A percentile compares a stretch with the other conserved stretches of the same genome.
Conservation (phyloP, 1,284 basidiomycete species). For the Somion occarium region DNA sequence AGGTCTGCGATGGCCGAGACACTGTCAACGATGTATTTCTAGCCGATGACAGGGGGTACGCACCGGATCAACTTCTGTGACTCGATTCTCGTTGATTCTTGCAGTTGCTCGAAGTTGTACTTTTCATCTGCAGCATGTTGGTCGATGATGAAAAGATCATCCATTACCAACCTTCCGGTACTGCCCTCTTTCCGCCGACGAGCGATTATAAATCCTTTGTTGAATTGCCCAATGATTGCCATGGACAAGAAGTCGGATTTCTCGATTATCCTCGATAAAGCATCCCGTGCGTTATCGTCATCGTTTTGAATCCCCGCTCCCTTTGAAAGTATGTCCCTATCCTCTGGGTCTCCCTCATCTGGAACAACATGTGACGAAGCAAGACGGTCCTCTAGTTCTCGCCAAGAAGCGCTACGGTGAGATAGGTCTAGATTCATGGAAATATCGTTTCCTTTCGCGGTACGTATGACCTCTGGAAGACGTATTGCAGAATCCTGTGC, state of each 20-base stretch:
- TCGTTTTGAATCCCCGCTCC: conserved; percentile 63
- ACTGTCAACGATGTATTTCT: neutral
- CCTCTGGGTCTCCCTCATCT: conserved; percentile 25
- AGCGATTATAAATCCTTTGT: conserved; percentile 91
- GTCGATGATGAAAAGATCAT: conserved; percentile 94
- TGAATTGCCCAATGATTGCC: conserved; percentile 93
- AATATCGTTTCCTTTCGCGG: conserved; percentile 30
- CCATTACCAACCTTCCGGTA: conserved; percentile 32
- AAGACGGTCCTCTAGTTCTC: conserved; percentile 9
- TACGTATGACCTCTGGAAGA: conserved; percentile 43
- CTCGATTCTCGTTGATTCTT: conserved; percentile 82
- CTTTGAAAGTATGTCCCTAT: conserved; percentile 20
- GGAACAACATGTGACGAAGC: conserved; percentile 16
- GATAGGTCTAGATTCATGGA: conserved; percentile 43
- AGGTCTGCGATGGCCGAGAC: conserved; percentile 46
- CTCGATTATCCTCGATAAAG: conserved; percentile 81
- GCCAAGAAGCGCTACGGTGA: conserved; percentile 36
- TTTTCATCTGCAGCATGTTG: conserved; percentile 94
- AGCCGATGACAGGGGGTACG: conserved; percentile 21
- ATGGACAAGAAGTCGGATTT: conserved; percentile 87
- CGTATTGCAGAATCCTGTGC: conserved; percentile 8
- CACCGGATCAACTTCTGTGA: conserved; percentile 83
- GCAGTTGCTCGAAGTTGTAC: conserved; percentile 95
- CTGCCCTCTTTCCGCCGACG: conserved; percentile 44
- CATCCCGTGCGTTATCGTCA: conserved; percentile 57